A percentile compares a stretch with the other conserved stretches of the same genome.
These are phyloP conservation scores for Teratosphaeria viscida DNA, from an alignment of 2,329 filamentous ascomycete species.

Conservation along the genomic window DNA sequence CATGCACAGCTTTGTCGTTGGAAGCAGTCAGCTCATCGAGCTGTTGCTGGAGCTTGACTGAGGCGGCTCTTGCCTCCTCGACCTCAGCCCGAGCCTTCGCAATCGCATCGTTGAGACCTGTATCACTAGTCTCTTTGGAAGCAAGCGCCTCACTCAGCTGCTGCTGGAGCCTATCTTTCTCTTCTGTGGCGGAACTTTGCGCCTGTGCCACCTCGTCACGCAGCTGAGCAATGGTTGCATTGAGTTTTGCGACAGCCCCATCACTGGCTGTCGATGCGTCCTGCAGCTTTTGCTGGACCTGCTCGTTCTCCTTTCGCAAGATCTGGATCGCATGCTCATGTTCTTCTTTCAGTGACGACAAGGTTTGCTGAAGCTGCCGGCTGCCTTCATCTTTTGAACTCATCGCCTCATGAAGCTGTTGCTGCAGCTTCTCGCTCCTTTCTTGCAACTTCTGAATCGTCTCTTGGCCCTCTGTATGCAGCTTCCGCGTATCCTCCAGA, in stretches of 20 bases:
- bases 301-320: conserved; percentile 8
- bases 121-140: conserved; percentile 11
- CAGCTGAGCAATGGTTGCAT: conserved; percentile 7
- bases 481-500: not conserved
- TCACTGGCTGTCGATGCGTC: conserved; percentile 8
- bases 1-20: not conserved
- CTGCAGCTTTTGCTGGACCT: conserved; percentile 10
- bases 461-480: not conserved
- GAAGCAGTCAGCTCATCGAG: not conserved
- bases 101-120: conserved; percentile 8
- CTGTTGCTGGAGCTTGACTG: conserved; percentile 7
- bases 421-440: conserved; percentile 6
- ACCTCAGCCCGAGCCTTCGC: conserved; percentile 3
- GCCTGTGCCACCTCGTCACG: conserved; percentile 3
- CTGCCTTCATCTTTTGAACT: conserved; percentile 6
- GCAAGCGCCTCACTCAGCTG: conserved; percentile 6
- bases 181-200: not conserved
- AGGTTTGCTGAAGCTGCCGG: conserved; percentile 6
- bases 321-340: conserved; percentile 4
- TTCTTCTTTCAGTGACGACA: conserved; percentile 8
- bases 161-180: conserved; percentile 2
- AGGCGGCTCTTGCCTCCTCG: conserved; percentile 12
- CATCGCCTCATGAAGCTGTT: conserved; percentile 9
- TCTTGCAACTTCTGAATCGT: conserved; percentile 7
- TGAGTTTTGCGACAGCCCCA: conserved; percentile 6